Conservation (phyloP, 2,329 filamentous ascomycete genomes). For the Byssoonygena ceratinophila region DNA sequence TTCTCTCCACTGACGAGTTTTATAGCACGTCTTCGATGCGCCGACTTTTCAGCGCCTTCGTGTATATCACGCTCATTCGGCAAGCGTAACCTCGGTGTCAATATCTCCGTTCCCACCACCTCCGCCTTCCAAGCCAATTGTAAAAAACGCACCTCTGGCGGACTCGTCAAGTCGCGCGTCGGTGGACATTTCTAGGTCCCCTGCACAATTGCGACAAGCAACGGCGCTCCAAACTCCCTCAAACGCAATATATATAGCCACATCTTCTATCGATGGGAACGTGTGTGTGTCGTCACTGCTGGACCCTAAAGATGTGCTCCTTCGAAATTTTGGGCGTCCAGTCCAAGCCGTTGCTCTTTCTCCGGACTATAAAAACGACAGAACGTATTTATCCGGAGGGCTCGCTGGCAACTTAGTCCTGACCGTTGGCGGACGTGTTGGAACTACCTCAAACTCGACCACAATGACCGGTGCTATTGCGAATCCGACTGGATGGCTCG, state of each 20-base stretch:
- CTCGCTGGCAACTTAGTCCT: slow-evolving; percentile 77
- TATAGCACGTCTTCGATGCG: slow-evolving; percentile 71
- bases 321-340: slow-evolving; percentile 87
- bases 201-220: slow-evolving; percentile 16
- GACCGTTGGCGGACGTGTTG: slow-evolving; percentile 68
- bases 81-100: slow-evolving; percentile 80
- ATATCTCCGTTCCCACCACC: slow-evolving; percentile 75
- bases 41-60: slow-evolving; percentile 71
- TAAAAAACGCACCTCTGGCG: neutral
- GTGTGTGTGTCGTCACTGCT: slow-evolving; percentile 82
- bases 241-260: slow-evolving; percentile 87
- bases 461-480: slow-evolving; percentile 64
- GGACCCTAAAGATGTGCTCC: slow-evolving; percentile 77
- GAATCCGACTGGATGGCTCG: slow-evolving; percentile 80
- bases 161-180: slow-evolving; percentile 8
- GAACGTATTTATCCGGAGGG: slow-evolving; percentile 82
- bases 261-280: slow-evolving; percentile 89
- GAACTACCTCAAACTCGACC: slow-evolving; percentile 71
- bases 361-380: slow-evolving; percentile 82
- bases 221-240: slow-evolving; percentile 61
- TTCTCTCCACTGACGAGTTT: slow-evolving; percentile 22
- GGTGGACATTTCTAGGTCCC: slow-evolving; percentile 20
- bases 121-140: slow-evolving; percentile 25
- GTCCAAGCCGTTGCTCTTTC: slow-evolving; percentile 89
- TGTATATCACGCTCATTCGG: slow-evolving; percentile 84